These are phyloP conservation scores for Talaromyces sp. DNA, from an alignment of 2,329 filamentous ascomycete genomes.

Conservation along the genomic window DNA sequence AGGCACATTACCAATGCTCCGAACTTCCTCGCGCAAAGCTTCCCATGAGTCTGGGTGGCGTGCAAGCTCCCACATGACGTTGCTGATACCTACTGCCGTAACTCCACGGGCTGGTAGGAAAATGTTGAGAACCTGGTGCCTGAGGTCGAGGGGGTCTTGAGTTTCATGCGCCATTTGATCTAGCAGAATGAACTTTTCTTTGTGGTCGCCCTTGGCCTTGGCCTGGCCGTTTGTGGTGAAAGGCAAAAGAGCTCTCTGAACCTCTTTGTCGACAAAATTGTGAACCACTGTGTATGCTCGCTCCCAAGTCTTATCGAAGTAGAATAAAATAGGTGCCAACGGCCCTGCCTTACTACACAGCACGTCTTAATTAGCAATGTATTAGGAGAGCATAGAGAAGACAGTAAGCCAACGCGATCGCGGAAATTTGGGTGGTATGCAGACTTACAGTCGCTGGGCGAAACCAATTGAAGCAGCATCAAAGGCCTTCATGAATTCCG, in stretches of 20 bases:
- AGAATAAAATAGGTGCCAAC: not conserved
- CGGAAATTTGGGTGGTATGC: not conserved
- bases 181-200: conserved; percentile 29
- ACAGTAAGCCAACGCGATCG: not conserved
- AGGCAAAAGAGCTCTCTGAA: not conserved
- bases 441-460: not conserved
- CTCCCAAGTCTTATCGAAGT: not conserved
- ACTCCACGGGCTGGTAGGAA: conserved; percentile 4
- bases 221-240: not conserved
- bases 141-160: not conserved
- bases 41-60: not conserved
- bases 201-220: not conserved
- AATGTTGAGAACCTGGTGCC: not conserved
- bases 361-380: not conserved
- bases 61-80: not conserved
- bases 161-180: conserved; percentile 13
- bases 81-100: not conserved
- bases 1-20: no score
- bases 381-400: not conserved
- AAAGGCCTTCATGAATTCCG: not conserved
- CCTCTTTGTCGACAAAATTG: not conserved
- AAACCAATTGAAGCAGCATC: not conserved
- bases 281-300: not conserved
- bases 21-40: not conserved
- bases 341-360: not conserved